Evolutionary conservation across 202 grass and related monocot species (phyloP), one percentile per base, ranked within the genome.

Genomic region (Dendrocalamus latiflorus): DNA sequence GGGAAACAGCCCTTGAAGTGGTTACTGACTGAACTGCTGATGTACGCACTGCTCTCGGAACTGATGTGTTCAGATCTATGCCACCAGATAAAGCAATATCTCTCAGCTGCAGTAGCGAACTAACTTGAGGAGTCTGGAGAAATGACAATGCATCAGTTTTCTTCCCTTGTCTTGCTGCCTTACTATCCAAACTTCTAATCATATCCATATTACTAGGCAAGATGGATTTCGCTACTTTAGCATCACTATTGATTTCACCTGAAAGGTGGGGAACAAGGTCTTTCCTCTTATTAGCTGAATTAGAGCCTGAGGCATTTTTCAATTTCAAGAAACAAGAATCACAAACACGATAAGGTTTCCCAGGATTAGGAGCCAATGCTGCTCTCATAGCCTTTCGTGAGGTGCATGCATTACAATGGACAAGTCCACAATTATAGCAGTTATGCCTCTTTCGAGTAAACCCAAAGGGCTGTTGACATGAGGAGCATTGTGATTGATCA

Each of bases 381-480:
- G 95, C 95, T 86, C 90, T 84, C 61, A 93, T 83, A 78, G 92
- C 87, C 66, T 98, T 98, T 60, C 85, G 80, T 1, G 92, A 88
- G 85, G 82, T 95, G 60, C 95, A 98, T 64, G 89, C 76, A 79
- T 95, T 91, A 48, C 95, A 95, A 77, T 90, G 90, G 60, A 92
- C 90, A 81, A 94, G 87, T 47, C 92, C 90, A 84, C 95, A 98
- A 53, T 98, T 92, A 63, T 95, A 94, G 83, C 92, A 98, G 66
- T 93, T 88, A 84, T 92, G 95, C 74, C 91, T 88, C 86, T 95
- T 95, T 72, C 95, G 89, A 60, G 92, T 98, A 85, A 98, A 98
- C 60, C 92, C 90, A 86, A 95, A 98, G 85, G 86, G 76, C 16
- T 98, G 95, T 64, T 77, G 82, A 75, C 95, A 98, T 49, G 85